Evolutionary conservation across 2,329 filamentous ascomycete genomes (phyloP), one percentile per base, ranked within the genome.

Genomic region (Aspergillus sergii): DNA sequence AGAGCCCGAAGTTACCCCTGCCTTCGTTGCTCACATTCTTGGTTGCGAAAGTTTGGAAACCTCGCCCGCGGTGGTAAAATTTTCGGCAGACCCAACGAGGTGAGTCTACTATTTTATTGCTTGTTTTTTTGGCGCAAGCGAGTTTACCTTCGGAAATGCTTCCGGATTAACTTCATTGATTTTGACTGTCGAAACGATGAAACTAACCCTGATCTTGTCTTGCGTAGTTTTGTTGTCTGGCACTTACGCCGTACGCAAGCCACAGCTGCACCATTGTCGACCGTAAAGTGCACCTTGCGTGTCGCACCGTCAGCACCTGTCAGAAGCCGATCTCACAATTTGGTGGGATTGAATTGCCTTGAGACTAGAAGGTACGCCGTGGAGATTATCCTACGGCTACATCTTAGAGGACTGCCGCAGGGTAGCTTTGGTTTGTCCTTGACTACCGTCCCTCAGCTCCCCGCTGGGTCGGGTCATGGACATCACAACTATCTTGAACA

Each of bases 401-500:
- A 54, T 62, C 53, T 60, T 48, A 58, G 58, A 61, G 60, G 62
- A 14, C 57, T 70, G 59, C 54, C 58, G 60, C 66, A 65, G 66
- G 65, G 69, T 16, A 59, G 46, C 65, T 62, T 65, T 62, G 68
- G 68, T 64, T 67, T 66, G 70, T 74, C 70, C 73, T 73, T 75
- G 71, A 69, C 73, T 61, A 61, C 70, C 70, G 70, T 72, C 63
- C 63, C 66, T 72, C 67, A 64, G 68, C 73, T 71, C 63, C 65
- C 70, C 64, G 73, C 71, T 71, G 73, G 70, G 74, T 73, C 73
- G 72, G 74, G 75, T 74, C 74, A 84, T 84, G 82, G 82, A 84
- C 73, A 83, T 84, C 75, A 82, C 81, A 66, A 83, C 80, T 62
- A 83, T 84, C 62, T 72, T 84, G 65, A 84, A 84, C 72, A 78